Conservation (phyloP, 305 asterid species). For the Fraxinus sp. region DNA sequence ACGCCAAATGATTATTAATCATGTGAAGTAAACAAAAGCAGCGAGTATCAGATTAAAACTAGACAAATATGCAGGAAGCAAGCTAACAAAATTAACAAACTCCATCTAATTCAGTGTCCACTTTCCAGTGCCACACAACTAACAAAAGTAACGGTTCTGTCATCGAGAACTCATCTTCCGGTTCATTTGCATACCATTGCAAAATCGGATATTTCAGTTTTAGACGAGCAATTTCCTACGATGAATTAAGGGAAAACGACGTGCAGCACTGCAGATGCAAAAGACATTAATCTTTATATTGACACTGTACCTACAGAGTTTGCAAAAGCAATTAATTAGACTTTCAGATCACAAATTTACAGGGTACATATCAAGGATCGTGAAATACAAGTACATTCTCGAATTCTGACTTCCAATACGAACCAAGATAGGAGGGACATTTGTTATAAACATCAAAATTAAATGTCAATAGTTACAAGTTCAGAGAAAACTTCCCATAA, state of each 20-base stretch:
- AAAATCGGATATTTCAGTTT: conserved; percentile 19
- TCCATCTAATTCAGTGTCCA: conserved; percentile 14
- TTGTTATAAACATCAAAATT: neutral
- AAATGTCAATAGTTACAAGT: neutral
- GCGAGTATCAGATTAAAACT: neutral
- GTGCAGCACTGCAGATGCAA: neutral
- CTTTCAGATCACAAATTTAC: neutral
- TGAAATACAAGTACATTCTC: neutral
- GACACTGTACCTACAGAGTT: conserved; percentile 6
- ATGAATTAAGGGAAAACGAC: conserved; percentile 4
- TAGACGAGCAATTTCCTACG: conserved; percentile 14
- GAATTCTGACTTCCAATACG: neutral
- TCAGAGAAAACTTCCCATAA: neutral
- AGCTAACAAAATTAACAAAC: neutral
- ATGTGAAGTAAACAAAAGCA: neutral
- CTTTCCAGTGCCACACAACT: conserved; percentile 20
- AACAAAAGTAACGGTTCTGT: conserved; percentile 11
- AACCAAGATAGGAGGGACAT: neutral
- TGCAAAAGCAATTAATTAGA: neutral
- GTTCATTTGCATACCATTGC: conserved; percentile 21
- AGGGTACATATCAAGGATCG: neutral
- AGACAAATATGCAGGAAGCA: neutral
- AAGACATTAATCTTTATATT: neutral
- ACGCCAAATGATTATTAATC: neutral
- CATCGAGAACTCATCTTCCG: conserved; percentile 4